Base-by-base conservation (phyloP, 305 asterid species). In the Caryopteris hybrid region DNA sequence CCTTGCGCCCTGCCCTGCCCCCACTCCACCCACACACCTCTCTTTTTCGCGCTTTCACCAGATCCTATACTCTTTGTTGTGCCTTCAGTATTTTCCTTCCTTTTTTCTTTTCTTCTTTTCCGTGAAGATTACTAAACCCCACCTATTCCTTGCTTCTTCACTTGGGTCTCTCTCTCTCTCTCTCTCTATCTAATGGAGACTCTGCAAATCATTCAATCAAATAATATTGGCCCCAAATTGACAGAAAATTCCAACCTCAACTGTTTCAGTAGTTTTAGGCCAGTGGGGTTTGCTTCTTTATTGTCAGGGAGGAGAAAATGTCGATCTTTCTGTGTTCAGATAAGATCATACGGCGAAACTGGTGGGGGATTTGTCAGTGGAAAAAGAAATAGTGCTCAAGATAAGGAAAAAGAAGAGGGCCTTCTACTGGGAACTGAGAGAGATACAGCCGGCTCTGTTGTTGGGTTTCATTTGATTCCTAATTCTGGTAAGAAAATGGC, bases 401-500 rank as follows among this genome's bases (percentile, higher is more conserved):
- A 80, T 29, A 61, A 68, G 66, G 78, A 50, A n/a, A 66, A 66
- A 5, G 83, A 78, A 6, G 82, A 78, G 64, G 86, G 83, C 50
- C 61, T 67, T 42, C 58, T 85, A n/a, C 60, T 87, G 70, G 87
- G 87, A 8, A 34, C 81, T 6, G 84, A 92, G 80, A 84, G 79
- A 53, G 92, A 87, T 73, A 67, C 25, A 20, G 55, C 84, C 68
- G 96, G 89, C 67, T 66, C 92, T 60, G 79, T 89, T 78, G 81
- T 83, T 76, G 95, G 85, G 33, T 86, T 87, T 69, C 80, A 77
- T 45, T 78, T 88, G 87, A 80, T 82, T 81, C 92, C 88, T 56
- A 85, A 79, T 13, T 84, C 95, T 69, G 95, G 96, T 87, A 68
- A 20, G 45, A 31, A 62, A 11, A 4, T 36, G 12, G 4, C 17